phyloP scores from a whole-genome alignment of 441 rosid species.

The Erodium moschatum region DNA sequence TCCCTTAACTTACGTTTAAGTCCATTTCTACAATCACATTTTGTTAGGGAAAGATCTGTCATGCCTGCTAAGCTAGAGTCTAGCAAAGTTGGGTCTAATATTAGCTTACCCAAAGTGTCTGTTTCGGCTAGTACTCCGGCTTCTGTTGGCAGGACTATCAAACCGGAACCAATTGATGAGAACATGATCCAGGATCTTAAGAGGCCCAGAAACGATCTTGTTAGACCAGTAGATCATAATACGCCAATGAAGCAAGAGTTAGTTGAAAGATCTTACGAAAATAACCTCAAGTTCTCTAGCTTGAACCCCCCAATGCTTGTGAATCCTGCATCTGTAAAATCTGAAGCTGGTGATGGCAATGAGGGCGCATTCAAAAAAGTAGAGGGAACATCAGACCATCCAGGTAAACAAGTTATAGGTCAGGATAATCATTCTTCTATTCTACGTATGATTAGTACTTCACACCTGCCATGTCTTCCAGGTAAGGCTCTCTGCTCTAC shows the following conservation, averaged over 20 bases:
- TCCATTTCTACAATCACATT: slow-evolving; percentile 25
- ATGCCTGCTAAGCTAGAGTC: slow-evolving; percentile 23
- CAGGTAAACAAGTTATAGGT: slow-evolving; percentile 24
- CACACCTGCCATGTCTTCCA: slow-evolving; percentile 1
- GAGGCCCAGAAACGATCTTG: slow-evolving; percentile 21
- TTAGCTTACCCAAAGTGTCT: slow-evolving; percentile 16
- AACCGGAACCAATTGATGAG: slow-evolving; percentile 58
- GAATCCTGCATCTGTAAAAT: slow-evolving; percentile 35
- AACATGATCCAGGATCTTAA: slow-evolving; percentile 22
- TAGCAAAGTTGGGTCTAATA: slow-evolving; percentile 18
- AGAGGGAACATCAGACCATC: slow-evolving; percentile 25
- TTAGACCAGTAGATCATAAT: slow-evolving; percentile 11
- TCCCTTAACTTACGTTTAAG: slow-evolving; percentile 53
- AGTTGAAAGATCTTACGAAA: slow-evolving; percentile 25
- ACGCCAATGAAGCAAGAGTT: slow-evolving; percentile 42
- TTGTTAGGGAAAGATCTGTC: slow-evolving; percentile 27
- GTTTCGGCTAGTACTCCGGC: neutral
- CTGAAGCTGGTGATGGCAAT: slow-evolving; percentile 37
- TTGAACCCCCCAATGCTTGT: slow-evolving; percentile 19
- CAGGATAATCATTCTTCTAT: slow-evolving; percentile 9
- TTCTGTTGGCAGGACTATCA: slow-evolving; percentile 23
- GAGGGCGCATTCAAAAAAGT: slow-evolving; percentile 22
- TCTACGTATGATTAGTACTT: slow-evolving; percentile 16
- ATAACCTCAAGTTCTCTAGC: slow-evolving; percentile 21
- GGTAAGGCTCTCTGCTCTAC: slow-evolving; percentile 23